Conservation (phyloP, 1,284 basidiomycete genomes). For the Mycena citricolor region DNA sequence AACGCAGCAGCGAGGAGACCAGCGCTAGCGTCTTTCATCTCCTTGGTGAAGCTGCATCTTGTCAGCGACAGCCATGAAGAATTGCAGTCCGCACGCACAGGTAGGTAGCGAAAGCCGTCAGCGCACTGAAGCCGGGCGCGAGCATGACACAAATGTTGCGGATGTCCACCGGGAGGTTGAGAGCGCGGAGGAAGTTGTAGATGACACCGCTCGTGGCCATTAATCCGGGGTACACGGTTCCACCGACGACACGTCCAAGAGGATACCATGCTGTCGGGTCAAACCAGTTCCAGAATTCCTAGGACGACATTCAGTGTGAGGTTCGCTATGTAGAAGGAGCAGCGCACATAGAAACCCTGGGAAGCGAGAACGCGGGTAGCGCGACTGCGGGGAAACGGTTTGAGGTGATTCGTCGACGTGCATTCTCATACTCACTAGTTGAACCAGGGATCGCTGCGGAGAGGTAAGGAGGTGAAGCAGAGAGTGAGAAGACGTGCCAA, state of each 20-base stretch:
- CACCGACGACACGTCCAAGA: constrained; percentile 95
- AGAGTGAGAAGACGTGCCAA: constrained; percentile 23
- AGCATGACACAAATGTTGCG: constrained; percentile 96
- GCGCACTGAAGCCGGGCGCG: constrained; percentile 93
- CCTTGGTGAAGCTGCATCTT: constrained; percentile 82
- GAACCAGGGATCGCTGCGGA: constrained; percentile 92
- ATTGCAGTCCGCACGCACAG: constrained; percentile 76
- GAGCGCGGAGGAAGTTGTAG: constrained; percentile 84
- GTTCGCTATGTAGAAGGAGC: constrained; percentile 5
- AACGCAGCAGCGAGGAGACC: constrained; percentile 97
- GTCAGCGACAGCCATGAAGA: no score
- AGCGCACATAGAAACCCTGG: constrained; percentile 89
- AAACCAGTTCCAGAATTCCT: constrained; percentile 99
- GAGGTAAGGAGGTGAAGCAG: constrained; percentile 7
- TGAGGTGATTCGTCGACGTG: constrained; percentile 19
- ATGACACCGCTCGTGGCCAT: constrained; percentile 98
- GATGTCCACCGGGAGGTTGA: constrained; percentile 97
- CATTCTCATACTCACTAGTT: constrained; percentile 73
- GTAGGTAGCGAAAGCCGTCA: constrained; percentile 98
- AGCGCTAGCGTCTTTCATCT: constrained; percentile 92
- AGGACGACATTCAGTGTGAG: constrained; percentile 24
- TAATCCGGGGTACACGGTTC: constrained; percentile 96
- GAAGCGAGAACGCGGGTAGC: constrained; percentile 87
- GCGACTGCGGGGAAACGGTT: constrained; percentile 56
- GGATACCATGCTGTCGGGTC: constrained; percentile 99